Percentiles rank a stretch among this genome's conserved stretches.
Conservation (phyloP, 768 basidiomycete genomes). For the Trametes gibbosa region DNA sequence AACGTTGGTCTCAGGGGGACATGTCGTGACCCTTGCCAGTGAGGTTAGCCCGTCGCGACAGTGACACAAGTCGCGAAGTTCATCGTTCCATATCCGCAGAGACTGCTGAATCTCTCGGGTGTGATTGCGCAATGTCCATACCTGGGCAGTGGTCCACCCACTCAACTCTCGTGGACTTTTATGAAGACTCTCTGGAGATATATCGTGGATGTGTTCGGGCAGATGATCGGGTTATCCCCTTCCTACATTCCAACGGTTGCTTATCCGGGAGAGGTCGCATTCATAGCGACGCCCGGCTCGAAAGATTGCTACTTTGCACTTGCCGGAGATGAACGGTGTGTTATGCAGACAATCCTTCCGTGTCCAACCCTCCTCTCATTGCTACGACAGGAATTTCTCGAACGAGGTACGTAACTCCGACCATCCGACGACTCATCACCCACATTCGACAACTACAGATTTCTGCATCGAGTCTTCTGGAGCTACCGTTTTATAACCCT, state of each 20-base stretch:
- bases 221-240: constrained; percentile 27
- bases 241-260: constrained; percentile 31
- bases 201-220: constrained; percentile 28
- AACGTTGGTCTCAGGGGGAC: constrained; percentile 25
- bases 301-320: constrained; percentile 22
- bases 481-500: constrained; percentile 14
- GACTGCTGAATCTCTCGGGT: constrained; percentile 28
- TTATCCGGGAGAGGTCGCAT: constrained; percentile 30
- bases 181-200: constrained; percentile 23
- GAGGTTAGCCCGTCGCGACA: constrained; percentile 23
- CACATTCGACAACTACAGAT: not conserved
- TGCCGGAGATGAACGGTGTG: not conserved
- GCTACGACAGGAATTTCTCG: constrained; percentile 5
- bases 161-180: constrained; percentile 10
- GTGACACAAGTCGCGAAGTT: not conserved
- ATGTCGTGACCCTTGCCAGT: constrained; percentile 30
- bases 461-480: constrained; percentile 14
- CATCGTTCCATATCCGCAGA: constrained; percentile 13
- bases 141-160: constrained; percentile 21
- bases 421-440: too few species aligned
- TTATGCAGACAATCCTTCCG: not conserved
- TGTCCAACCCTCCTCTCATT: not conserved
- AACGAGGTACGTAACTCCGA: constrained; percentile 7
- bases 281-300: constrained; percentile 24
- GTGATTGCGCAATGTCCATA: constrained; percentile 36